Base-by-base conservation (phyloP, 805 yeast species). In the Blastobotrys chiropterorum region DNA sequence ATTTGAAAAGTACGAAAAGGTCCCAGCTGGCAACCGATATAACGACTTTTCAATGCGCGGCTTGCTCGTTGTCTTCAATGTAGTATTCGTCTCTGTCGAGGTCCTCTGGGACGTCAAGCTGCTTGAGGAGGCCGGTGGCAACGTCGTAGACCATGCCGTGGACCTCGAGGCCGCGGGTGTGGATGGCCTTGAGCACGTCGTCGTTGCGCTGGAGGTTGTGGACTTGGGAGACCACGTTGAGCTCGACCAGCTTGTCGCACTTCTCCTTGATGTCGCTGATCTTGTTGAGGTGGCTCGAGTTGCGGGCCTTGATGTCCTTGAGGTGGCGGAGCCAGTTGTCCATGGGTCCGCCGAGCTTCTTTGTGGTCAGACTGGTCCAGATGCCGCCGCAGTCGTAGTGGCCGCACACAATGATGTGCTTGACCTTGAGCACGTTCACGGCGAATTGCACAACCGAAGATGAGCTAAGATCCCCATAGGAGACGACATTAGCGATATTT, bases 381-480 rank as follows among this genome's bases (percentile, higher is more conserved):
- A 88, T 81, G 30, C 97, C 97, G 47, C 96, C 97, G 75, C 98
- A 90, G 67, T 88, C 95, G 31, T 94, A 85, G 70, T 90, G 98
- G 2, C 97, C 98, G 69, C 96, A 87, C 3, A 90, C 85, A 51
- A 90, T 77, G 49, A 90, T 81, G 64, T 86, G 88, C 58, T 76
- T 77, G 40, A 92, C 95, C 62, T 86, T 85, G 54, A 90, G 74
- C 13, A 84, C 88, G 58, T 87, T 90, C 58, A 92, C 80, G 3
- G 96, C 95, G 63, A 87, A 88, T 67, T 90, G 96, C 30, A 92
- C 72, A 2, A 90, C 90, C 0, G 95, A 83, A 65, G 80, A 81
- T 16, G 85, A 76, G 41, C 89, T 78, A 44, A 85, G 71, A 66
- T 92, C 97, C 51, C 81, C 79, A 48, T 71, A 68, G 21, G 84